Base-by-base conservation (phyloP, 306 rosid genomes). In the Cicer yamashitae region DNA sequence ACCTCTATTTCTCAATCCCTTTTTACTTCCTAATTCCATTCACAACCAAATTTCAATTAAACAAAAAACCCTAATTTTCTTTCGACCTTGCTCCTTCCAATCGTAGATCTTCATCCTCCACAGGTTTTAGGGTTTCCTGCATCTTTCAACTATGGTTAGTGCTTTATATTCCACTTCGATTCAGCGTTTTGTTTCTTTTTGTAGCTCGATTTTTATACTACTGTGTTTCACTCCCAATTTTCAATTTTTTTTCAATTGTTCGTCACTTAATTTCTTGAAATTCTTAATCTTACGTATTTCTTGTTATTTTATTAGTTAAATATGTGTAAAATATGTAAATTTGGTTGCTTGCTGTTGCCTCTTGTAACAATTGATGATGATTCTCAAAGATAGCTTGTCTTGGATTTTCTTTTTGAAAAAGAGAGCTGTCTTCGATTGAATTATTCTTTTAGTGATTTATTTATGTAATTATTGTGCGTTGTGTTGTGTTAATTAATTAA, bases 61-160 rank as follows among this genome's bases (percentile, higher is more conserved):
- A 7, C 45, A 56, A 34, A 75, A 81, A 61, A 44, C 84, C 84
- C 84, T 81, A 75, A 68, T 69, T 51, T 44, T 38, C 25, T 61
- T 18, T 30, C 34, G 34, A 30, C 34, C 34, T 30, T 30, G 34
- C 34, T 30, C 34, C 39, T 10, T 5, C 30, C 53, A 38, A 38
- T 20, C 60, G 20, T 12, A 70, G 73, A 81, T 69, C 80, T 66
- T 56, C 61, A 37, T 20, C 8, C 68, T 47, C 15, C 39, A 30
- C 48, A 13, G 14, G 10, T 74, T 67, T 48, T 60, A 51, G 50
- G 78, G 51, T 34, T 70, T 74, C 63, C 71, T 61, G 2, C 52
- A 47, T 9, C 67, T 15, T 74, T 17, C 44, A 40, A 65, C 67
- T 37, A 81, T 81, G 84, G 84, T 81, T 8, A 37, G 64, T 61